These are phyloP conservation scores for Acidiella bohemica DNA, from an alignment of 495 filamentous ascomycete species.

Conservation along the genomic window DNA sequence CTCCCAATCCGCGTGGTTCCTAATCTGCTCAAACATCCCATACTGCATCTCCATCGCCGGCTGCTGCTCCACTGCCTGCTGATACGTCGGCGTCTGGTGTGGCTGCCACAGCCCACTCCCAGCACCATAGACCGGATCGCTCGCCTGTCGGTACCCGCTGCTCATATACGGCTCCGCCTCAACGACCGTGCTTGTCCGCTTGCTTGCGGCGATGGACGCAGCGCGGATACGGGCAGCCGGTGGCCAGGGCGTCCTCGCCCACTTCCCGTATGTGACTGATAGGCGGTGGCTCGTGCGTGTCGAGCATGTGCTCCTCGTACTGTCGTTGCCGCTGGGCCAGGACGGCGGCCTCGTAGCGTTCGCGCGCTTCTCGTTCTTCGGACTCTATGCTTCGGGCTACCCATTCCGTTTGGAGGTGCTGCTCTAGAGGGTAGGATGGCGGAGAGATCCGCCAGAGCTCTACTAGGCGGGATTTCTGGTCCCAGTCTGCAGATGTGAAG, in stretches of 20 bases:
- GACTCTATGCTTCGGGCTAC: constrained; percentile 24
- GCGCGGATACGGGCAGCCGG: constrained; percentile 17
- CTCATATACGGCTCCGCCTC: constrained; percentile 14
- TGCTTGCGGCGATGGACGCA: constrained; percentile 6
- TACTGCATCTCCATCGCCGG: constrained; percentile 15
- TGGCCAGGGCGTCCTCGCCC: constrained; percentile 12
- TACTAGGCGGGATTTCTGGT: constrained; percentile 28
- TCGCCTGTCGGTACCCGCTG: constrained; percentile 1
- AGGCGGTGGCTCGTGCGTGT: constrained; percentile 7
- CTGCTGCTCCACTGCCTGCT: not conserved
- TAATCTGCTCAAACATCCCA: constrained; percentile 17
- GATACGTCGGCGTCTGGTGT: constrained; percentile 13
- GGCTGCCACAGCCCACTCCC: constrained; percentile 12
- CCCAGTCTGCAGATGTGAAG: constrained; percentile 27
- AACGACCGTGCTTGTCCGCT: not conserved
- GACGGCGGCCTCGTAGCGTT: constrained; percentile 24
- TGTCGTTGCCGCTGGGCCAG: not conserved
- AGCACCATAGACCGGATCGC: constrained; percentile 16
- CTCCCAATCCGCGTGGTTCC: constrained; percentile 20
- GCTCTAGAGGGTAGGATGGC: constrained; percentile 16
- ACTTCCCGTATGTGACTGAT: constrained; percentile 12
- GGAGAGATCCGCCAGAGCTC: constrained; percentile 32
- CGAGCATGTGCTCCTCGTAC: constrained; percentile 13
- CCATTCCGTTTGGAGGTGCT: constrained; percentile 16
- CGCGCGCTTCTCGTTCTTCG: constrained; percentile 28